Base-by-base conservation (phyloP, 2,329 filamentous ascomycete genomes). In the Arthrobotrys conoides region DNA sequence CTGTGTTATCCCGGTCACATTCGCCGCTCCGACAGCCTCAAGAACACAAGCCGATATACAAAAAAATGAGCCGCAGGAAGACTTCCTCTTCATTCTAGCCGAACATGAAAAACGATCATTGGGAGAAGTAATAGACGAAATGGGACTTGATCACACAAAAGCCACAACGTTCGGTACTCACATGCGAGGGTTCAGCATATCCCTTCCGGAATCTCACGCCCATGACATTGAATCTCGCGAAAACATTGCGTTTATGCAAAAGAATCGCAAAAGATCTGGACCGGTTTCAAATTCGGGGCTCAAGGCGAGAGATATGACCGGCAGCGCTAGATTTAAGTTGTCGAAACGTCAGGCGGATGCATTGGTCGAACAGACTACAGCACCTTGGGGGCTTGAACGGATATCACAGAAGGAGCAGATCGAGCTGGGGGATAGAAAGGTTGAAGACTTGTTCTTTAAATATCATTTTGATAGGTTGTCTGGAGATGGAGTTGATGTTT, bases 401-500 rank as follows among this genome's bases (percentile, higher is more conserved):
- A 73, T 84, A n/a, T 82, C 84, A 63, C 69, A 61, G 20, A 66
- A 78, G 0, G 44, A 73, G 1, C 80, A 81, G 10, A 80, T 83
- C 12, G 82, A 83, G 38, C 80, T 80, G 65, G 72, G 80, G 5
- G 75, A 81, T 12, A 82, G 82, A 57, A 82, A 81, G 6, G 22
- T 69, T 4, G 48, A 72, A 3, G 79, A 72, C 22, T 83, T 86
- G 66, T 83, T 85, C 76, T 87, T 82, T 10, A 81, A 69, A 5
- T 85, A 85, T 64, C 76, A 82, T 33, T 85, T 85, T 41, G 82
- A 73, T 24, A 51, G 51, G 22, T 76, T 71, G n/a, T 80, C 81
- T 6, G 86, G 85, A 3, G 83, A 83, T 59, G 86, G 84, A 12
- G 86, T 86, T 2, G 87, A 85, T 63, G 83, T 85, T 18, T 87